Conservation (phyloP, 805 yeast species). For the Yamadazyma kitorensis region DNA sequence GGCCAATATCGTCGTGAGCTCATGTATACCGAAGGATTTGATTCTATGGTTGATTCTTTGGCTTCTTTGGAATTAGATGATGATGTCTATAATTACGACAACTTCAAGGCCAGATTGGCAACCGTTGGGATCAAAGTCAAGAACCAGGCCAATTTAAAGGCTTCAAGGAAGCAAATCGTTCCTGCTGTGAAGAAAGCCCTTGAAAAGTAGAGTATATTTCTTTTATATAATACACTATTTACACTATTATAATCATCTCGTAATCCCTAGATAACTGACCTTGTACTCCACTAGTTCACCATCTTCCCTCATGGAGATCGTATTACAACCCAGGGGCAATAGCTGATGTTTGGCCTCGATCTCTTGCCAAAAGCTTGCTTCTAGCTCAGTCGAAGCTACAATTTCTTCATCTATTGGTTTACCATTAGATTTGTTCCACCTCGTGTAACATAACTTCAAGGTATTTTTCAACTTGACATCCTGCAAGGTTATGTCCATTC, state of each 20-base stretch:
- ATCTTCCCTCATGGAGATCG: constrained; percentile 15
- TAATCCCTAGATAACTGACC: constrained; percentile 23
- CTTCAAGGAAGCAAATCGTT: constrained; percentile 85
- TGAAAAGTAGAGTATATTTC: constrained; percentile 13
- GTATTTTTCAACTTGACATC: constrained; percentile 17
- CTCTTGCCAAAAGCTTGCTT: constrained; percentile 14
- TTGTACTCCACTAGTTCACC: constrained; percentile 13
- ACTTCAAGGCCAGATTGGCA: constrained; percentile 4
- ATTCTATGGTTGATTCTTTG: not conserved
- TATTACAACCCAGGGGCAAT: constrained; percentile 9
- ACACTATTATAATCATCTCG: not conserved
- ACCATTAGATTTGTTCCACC: constrained; percentile 12
- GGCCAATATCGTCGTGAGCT: constrained; percentile 19
- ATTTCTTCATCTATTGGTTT: constrained; percentile 17
- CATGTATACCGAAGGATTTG: constrained; percentile 1
- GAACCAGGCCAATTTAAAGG: constrained; percentile 51
- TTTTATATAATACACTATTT: not conserved
- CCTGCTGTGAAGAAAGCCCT: constrained; percentile 48
- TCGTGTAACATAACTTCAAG: constrained; percentile 27
- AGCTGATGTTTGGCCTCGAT: constrained; percentile 15
- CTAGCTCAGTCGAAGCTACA: constrained; percentile 12
- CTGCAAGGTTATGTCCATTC: constrained; percentile 25
- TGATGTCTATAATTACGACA: constrained; percentile 19
- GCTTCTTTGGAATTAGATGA: constrained; percentile 22
- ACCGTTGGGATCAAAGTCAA: constrained; percentile 21